These are phyloP conservation scores for Stemphylium beticola DNA, from an alignment of 2,329 filamentous ascomycete genomes.

Conservation along the genomic window DNA sequence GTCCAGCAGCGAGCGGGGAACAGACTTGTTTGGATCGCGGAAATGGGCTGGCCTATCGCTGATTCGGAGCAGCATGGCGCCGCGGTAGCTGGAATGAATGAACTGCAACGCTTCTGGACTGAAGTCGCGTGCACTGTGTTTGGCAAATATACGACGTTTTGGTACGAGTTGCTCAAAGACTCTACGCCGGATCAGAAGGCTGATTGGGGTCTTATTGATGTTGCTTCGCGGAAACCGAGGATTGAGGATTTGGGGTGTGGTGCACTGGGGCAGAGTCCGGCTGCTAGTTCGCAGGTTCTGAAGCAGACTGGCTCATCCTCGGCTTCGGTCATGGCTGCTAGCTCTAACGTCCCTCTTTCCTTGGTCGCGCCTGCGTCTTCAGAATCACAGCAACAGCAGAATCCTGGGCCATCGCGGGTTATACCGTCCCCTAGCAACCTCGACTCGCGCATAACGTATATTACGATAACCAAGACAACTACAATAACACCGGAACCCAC, in stretches of 20 bases:
- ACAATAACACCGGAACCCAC: slow-evolving; percentile 2
- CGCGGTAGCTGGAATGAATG: slow-evolving; percentile 25
- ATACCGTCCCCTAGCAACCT: neutral
- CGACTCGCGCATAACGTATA: slow-evolving; percentile 4
- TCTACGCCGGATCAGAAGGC: slow-evolving; percentile 22
- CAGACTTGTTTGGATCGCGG: slow-evolving; percentile 43
- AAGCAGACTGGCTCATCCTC: neutral
- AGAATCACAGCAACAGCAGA: neutral
- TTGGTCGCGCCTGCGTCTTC: neutral
- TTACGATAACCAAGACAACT: neutral
- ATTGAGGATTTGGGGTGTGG: slow-evolving; percentile 33
- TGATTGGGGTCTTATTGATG: slow-evolving; percentile 38
- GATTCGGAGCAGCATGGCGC: slow-evolving; percentile 17
- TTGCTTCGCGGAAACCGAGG: slow-evolving; percentile 15
- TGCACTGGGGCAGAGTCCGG: neutral
- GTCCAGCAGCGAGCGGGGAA: slow-evolving; percentile 29
- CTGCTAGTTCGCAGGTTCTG: neutral
- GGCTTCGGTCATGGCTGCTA: neutral
- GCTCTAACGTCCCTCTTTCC: neutral
- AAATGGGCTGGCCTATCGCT: slow-evolving; percentile 41
- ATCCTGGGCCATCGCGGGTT: neutral
- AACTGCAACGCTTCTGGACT: slow-evolving; percentile 38
- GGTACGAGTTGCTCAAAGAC: slow-evolving; percentile 41
- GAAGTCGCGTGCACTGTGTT: slow-evolving; percentile 40
- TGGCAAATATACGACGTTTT: slow-evolving; percentile 41